phyloP scores from a whole-genome alignment of 495 filamentous ascomycete species.

The Letharia columbiana region DNA sequence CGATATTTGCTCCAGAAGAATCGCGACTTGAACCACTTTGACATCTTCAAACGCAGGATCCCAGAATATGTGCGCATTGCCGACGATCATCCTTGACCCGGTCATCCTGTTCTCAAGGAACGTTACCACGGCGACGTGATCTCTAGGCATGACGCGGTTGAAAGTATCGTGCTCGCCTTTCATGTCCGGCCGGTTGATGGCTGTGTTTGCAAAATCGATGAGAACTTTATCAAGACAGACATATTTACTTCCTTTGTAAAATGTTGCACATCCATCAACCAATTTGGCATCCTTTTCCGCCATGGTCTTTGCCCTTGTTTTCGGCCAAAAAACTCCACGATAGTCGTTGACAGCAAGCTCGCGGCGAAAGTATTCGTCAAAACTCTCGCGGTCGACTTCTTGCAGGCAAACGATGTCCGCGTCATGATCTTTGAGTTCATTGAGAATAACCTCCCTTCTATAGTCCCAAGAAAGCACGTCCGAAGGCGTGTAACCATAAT shows the following conservation, averaged over 20 bases:
- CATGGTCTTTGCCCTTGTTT: constrained; percentile 83
- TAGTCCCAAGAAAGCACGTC: constrained; percentile 76
- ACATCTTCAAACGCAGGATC: constrained; percentile 84
- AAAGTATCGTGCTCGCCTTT: constrained; percentile 93
- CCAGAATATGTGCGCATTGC: constrained; percentile 92
- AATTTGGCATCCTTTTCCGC: constrained; percentile 71
- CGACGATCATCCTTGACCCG: constrained; percentile 79
- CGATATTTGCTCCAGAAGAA: constrained; percentile 81
- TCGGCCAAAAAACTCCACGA: constrained; percentile 85
- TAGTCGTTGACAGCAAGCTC: constrained; percentile 77
- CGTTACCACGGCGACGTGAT: constrained; percentile 83
- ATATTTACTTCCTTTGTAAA: constrained; percentile 89
- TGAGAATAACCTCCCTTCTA: constrained; percentile 68
- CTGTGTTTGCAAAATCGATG: constrained; percentile 82
- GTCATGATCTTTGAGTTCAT: constrained; percentile 67
- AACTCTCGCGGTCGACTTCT: constrained; percentile 83
- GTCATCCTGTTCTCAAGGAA: constrained; percentile 88
- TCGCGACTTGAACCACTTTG: constrained; percentile 88
- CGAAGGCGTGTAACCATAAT: constrained; percentile 83
- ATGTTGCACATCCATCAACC: constrained; percentile 93
- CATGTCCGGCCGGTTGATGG: constrained; percentile 88
- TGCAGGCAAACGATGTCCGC: constrained; percentile 89
- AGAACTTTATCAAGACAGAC: constrained; percentile 87
- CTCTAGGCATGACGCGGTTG: constrained; percentile 95
- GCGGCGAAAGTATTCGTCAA: constrained; percentile 78